phyloP scores from a whole-genome alignment of 1,139 yeast genomes.

The Entelexis paramagnoliae region DNA sequence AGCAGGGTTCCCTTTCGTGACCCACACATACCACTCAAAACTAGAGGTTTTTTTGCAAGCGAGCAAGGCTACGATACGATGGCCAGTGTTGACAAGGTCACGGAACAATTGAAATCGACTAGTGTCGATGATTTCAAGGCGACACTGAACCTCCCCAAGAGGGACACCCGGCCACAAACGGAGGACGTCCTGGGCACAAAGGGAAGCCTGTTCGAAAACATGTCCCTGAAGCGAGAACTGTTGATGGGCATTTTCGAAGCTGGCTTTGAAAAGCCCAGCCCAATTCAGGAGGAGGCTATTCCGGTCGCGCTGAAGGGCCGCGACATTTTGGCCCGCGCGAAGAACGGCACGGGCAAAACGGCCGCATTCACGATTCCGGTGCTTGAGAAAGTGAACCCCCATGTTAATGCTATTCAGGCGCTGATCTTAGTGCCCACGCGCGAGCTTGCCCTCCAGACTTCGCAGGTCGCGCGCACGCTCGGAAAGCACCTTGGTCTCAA shows the following conservation, averaged over 20 bases:
- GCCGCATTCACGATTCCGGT: slow-evolving; percentile 92
- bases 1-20: slow-evolving; percentile 3
- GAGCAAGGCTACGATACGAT: slow-evolving; percentile 2
- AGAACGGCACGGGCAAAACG: slow-evolving; percentile 97
- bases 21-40: slow-evolving; percentile 5
- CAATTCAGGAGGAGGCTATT: slow-evolving; percentile 94
- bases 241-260: slow-evolving; percentile 98
- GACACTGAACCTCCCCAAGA: slow-evolving; percentile 62
- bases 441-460: slow-evolving; percentile 92
- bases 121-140: slow-evolving; percentile 50
- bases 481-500: slow-evolving; percentile 88
- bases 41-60: neutral
- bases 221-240: slow-evolving; percentile 79
- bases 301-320: slow-evolving; percentile 94
- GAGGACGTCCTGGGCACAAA: slow-evolving; percentile 90
- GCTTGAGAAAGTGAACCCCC: slow-evolving; percentile 75
- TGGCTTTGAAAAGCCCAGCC: slow-evolving; percentile 96
- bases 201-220: slow-evolving; percentile 87
- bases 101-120: slow-evolving; percentile 1
- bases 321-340: slow-evolving; percentile 95
- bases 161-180: slow-evolving; percentile 88
- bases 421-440: slow-evolving; percentile 86
- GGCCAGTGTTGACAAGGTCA: slow-evolving; percentile 6
- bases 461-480: slow-evolving; percentile 93
- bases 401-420: slow-evolving; percentile 75